phyloP scores from a whole-genome alignment of 1,284 basidiomycete genomes.

The Gomphus bonarii region DNA sequence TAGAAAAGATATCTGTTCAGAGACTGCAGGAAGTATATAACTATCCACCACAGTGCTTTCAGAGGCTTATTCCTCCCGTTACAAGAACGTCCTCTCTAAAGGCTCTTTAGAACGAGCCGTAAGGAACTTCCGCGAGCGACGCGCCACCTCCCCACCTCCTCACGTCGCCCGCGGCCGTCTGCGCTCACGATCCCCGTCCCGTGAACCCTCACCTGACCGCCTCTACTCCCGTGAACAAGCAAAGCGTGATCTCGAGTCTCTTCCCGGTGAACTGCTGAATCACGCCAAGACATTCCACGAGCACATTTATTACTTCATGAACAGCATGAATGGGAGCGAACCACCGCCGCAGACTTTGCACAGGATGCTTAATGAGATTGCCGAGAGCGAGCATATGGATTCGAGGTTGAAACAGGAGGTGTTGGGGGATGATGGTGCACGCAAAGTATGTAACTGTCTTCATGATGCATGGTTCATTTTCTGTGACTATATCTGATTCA shows the following conservation, averaged over 20 bases:
- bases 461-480: not conserved
- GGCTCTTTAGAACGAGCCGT: constrained; percentile 38
- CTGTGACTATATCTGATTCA: not conserved
- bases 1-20: not conserved
- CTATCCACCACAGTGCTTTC: constrained; percentile 39
- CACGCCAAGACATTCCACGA: constrained; percentile 37
- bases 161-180: not conserved
- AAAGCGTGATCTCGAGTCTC: constrained; percentile 27
- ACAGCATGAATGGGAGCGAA: constrained; percentile 12
- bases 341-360: constrained; percentile 28
- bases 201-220: not conserved
- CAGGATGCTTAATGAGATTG: constrained; percentile 38
- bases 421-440: constrained; percentile 35
- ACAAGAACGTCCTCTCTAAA: constrained; percentile 39
- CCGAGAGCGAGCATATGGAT: constrained; percentile 26
- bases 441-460: constrained; percentile 30
- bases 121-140: constrained; percentile 30
- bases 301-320: constrained; percentile 33
- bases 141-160: constrained; percentile 1
- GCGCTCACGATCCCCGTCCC: not conserved
- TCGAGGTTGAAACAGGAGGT: constrained; percentile 35
- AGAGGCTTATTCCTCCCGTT: constrained; percentile 49
- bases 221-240: constrained; percentile 1
- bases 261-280: constrained; percentile 38
- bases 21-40: not conserved